These are phyloP conservation scores for Solanum hybrid DNA, from an alignment of 305 asterid genomes.

Conservation along the genomic window DNA sequence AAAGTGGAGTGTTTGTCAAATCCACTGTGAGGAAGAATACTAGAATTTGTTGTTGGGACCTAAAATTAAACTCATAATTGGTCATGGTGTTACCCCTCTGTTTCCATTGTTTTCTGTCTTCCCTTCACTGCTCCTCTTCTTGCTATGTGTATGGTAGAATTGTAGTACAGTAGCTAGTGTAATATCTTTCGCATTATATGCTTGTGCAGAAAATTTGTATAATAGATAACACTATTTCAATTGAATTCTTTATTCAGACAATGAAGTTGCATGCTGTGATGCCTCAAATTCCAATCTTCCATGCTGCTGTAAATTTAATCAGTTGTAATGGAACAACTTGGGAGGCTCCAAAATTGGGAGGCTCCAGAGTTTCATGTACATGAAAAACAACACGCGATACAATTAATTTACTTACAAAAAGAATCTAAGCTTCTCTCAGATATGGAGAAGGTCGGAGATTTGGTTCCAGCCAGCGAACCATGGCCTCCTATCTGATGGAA, in stretches of 20 bases:
- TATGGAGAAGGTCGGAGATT: slow-evolving; percentile 71
- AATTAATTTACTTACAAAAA: slow-evolving; percentile 23
- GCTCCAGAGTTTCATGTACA: slow-evolving; percentile 7
- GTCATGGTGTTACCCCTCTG: not conserved
- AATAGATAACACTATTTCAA: not conserved
- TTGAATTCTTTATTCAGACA: not conserved
- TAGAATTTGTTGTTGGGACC: not conserved
- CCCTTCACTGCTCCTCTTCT: not conserved
- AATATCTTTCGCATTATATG: not conserved
- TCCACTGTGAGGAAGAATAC: not conserved
- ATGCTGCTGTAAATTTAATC: not conserved
- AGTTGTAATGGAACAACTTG: slow-evolving; percentile 1
- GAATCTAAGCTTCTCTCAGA: slow-evolving; percentile 36
- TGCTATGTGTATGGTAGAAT: not conserved
- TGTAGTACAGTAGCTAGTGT: not conserved
- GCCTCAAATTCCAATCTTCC: not conserved
- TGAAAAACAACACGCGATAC: not conserved
- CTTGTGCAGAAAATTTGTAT: not conserved
- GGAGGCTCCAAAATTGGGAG: slow-evolving; percentile 25
- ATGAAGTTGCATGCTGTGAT: slow-evolving; percentile 2
- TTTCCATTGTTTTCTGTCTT: not conserved
- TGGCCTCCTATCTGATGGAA: slow-evolving; percentile 75
- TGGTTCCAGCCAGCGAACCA: slow-evolving; percentile 94
- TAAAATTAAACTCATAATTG: not conserved
- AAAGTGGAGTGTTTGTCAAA: not conserved